phyloP scores from a whole-genome alignment of 257 asterid species.

The Linaria vulgaris region DNA sequence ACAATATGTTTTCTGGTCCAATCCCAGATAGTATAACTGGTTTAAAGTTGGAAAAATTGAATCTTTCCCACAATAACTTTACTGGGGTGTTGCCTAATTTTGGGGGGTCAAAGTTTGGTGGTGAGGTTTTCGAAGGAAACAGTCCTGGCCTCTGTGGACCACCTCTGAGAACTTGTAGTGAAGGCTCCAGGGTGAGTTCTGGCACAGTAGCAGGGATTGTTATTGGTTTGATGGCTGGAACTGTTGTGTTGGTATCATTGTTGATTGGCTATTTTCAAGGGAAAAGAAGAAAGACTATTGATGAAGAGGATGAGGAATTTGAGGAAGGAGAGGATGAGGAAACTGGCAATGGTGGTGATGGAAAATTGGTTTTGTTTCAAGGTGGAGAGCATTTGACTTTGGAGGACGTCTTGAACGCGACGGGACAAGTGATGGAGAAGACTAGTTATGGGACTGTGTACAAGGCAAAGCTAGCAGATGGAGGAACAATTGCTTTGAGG shows the following conservation, averaged over 20 bases:
- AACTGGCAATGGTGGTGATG: slow-evolving; percentile 62
- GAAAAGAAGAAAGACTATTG: slow-evolving; percentile 57
- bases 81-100: slow-evolving; percentile 82
- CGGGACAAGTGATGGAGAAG: slow-evolving; percentile 97
- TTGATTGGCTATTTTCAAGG: slow-evolving; percentile 88
- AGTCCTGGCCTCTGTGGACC: slow-evolving; percentile 78
- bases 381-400: slow-evolving; percentile 91
- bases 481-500: slow-evolving; percentile 92
- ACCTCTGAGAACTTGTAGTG: slow-evolving; percentile 60
- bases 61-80: slow-evolving; percentile 89
- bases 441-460: slow-evolving; percentile 90
- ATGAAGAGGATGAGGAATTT: slow-evolving; percentile 67
- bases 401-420: slow-evolving; percentile 93
- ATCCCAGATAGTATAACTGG: slow-evolving; percentile 58
- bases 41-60: slow-evolving; percentile 63
- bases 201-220: slow-evolving; percentile 94
- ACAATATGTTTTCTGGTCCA: slow-evolving; percentile 58
- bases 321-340: slow-evolving; percentile 71
- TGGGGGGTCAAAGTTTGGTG: slow-evolving; percentile 65
- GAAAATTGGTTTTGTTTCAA: slow-evolving; percentile 81
- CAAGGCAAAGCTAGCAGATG: slow-evolving; percentile 91
- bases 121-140: slow-evolving; percentile 76
- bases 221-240: slow-evolving; percentile 81
- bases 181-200: slow-evolving; percentile 68
- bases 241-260: slow-evolving; percentile 75